Conservation (phyloP, 176 grass and related monocot species). For the Poa annua region DNA sequence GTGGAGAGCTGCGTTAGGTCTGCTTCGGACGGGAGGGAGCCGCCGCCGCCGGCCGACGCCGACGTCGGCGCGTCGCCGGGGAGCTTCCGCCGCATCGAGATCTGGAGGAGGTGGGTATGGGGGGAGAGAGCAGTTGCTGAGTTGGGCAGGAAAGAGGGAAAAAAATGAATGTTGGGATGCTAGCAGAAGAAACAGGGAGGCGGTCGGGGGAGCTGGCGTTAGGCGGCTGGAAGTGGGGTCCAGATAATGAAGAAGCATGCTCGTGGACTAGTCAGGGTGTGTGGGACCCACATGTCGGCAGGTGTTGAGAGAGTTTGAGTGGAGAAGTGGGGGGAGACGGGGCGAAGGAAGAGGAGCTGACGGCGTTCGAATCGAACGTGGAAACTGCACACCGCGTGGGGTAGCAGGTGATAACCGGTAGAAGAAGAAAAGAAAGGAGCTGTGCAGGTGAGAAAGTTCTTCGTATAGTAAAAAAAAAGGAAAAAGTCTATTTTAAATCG, state of each 20-base stretch:
- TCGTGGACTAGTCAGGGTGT: background rate
- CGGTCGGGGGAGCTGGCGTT: conserved; percentile 19
- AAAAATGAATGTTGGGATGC: background rate
- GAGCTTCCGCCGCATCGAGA: conserved; percentile 68
- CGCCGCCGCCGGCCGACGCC: background rate
- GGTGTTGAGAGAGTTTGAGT: background rate
- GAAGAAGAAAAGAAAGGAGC: background rate
- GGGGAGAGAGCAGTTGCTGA: conserved; percentile 42
- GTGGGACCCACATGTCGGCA: background rate
- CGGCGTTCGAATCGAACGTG: background rate
- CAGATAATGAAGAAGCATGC: background rate
- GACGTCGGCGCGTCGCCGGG: conserved; percentile 41
- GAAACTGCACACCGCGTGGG: background rate
- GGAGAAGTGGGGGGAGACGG: background rate
- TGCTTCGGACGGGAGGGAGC: conserved; percentile 45
- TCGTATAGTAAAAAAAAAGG: too few species aligned
- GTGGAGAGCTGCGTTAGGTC: conserved; percentile 68
- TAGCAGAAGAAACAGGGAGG: conserved; percentile 30
- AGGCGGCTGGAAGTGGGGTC: conserved; percentile 41
- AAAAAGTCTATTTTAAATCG: too few species aligned
- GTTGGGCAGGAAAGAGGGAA: conserved; percentile 12
- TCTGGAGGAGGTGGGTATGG: conserved; percentile 17
- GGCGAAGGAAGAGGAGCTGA: conserved; percentile 3
- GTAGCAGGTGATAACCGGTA: background rate
- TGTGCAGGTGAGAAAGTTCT: background rate